Percentiles rank a stretch among this genome's conserved stretches.
These are phyloP conservation scores for Botrytis pseudocinerea DNA, from an alignment of 2,329 filamentous ascomycete species.

Conservation along the genomic window DNA sequence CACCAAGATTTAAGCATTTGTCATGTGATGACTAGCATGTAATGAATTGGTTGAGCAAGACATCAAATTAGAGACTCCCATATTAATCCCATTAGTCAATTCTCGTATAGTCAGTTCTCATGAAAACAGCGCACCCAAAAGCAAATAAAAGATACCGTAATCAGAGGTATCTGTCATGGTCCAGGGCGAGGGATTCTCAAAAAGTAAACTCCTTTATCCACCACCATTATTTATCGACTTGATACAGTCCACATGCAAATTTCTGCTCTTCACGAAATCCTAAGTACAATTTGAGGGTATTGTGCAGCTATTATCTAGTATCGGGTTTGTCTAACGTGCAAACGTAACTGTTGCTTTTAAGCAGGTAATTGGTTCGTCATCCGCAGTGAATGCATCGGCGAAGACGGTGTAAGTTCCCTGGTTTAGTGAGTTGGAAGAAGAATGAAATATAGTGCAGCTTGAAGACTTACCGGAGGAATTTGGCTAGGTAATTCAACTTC, in stretches of 20 bases:
- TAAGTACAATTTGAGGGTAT: constrained; percentile 14
- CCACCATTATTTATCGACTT: constrained; percentile 22
- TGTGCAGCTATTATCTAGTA: constrained; percentile 10
- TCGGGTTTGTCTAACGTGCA: constrained; percentile 6
- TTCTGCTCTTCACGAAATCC: neutral
- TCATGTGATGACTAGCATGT: neutral
- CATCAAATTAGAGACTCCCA: neutral
- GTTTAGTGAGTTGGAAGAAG: constrained; percentile 20
- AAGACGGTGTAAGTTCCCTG: constrained; percentile 88
- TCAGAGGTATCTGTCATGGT: constrained; percentile 30
- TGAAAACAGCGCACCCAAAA: neutral
- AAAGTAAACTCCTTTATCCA: constrained; percentile 21
- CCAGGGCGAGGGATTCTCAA: constrained; percentile 29
- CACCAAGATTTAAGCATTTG: neutral
- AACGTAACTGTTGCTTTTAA: constrained; percentile 74
- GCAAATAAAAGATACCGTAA: constrained; percentile 29
- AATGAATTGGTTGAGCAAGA: neutral
- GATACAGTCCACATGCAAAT: constrained; percentile 10
- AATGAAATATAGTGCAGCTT: neutral
- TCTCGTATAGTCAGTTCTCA: constrained; percentile 1
- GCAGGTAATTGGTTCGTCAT: constrained; percentile 76
- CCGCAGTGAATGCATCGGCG: constrained; percentile 77
- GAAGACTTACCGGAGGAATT: constrained; percentile 77
- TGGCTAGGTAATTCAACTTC: constrained; percentile 79
- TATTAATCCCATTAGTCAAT: constrained; percentile 19